Evolutionary conservation across 2,329 filamentous ascomycete species (phyloP).

Genomic region (Colletotrichum sidae): DNA sequence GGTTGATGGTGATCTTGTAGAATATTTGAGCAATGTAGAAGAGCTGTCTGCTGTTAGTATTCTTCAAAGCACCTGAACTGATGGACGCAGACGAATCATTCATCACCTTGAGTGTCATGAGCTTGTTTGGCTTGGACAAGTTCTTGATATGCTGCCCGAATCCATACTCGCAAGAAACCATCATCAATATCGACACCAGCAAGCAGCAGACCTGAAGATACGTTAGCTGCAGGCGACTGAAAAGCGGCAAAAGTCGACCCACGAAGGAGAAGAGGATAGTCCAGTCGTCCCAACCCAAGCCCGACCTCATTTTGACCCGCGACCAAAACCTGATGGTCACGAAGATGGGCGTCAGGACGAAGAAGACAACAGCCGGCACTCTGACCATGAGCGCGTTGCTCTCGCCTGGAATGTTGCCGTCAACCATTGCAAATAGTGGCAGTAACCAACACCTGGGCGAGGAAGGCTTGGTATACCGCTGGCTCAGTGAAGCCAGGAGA

Average conservation of each 20-base stretch:
- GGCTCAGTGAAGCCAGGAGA: background rate
- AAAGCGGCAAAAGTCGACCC: conserved; percentile 14
- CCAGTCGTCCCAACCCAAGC: conserved; percentile 55
- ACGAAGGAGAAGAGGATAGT: conserved; percentile 57
- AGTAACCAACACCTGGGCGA: background rate
- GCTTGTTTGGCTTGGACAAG: conserved; percentile 47
- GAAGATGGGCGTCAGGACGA: conserved; percentile 55
- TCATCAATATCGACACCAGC: conserved; percentile 52
- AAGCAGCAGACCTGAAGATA: conserved; percentile 48
- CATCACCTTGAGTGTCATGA: conserved; percentile 51
- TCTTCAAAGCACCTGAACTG: background rate
- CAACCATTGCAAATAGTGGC: conserved; percentile 39
- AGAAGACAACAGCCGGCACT: conserved; percentile 55
- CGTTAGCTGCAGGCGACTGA: background rate
- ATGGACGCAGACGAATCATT: background rate
- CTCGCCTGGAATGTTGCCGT: conserved; percentile 46
- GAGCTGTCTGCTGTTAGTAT: conserved; percentile 45
- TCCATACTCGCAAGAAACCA: conserved; percentile 54
- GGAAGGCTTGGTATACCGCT: background rate
- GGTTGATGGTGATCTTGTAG: conserved; percentile 65
- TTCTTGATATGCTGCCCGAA: conserved; percentile 55
- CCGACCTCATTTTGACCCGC: conserved; percentile 49
- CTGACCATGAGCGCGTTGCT: conserved; percentile 53
- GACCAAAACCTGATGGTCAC: conserved; percentile 54
- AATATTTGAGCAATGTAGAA: conserved; percentile 65